Percentiles rank a stretch among this genome's conserved stretches.
Evolutionary conservation across 2,329 filamentous ascomycete species (phyloP).

Genomic region (Hymenoscyphus fructigenus): DNA sequence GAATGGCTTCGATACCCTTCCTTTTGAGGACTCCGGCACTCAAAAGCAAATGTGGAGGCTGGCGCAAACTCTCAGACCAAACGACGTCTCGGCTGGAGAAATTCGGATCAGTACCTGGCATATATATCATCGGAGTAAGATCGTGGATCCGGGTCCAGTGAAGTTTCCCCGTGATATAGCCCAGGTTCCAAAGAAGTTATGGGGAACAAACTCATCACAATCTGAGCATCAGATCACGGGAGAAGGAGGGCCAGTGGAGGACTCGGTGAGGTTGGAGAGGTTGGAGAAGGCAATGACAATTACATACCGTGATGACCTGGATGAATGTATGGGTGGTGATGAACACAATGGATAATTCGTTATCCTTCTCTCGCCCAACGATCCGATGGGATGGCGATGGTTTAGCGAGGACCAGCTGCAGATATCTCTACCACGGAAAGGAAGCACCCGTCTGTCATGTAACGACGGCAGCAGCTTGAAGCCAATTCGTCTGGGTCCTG

Average conservation of each 20-base stretch:
- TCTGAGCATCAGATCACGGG: constrained; percentile 1
- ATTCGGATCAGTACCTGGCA: constrained; percentile 12
- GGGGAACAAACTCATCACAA: constrained; percentile 11
- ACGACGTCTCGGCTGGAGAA: constrained; percentile 10
- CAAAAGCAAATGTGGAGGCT: constrained; percentile 4
- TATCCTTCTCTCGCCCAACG: neutral
- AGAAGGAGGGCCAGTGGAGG: neutral
- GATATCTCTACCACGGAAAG: neutral
- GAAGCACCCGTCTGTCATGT: constrained; percentile 4
- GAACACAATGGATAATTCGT: neutral
- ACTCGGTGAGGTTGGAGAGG: neutral
- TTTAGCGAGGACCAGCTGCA: neutral
- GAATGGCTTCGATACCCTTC: neutral
- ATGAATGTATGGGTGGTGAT: neutral
- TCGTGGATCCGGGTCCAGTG: constrained; percentile 6
- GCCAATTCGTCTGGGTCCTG: neutral
- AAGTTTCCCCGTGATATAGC: constrained; percentile 13
- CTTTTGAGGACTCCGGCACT: neutral
- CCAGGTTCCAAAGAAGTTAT: constrained; percentile 10
- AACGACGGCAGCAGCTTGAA: neutral
- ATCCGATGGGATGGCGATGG: constrained; percentile 1
- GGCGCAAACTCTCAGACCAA: constrained; percentile 1
- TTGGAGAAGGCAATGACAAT: neutral
- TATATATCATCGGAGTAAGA: constrained; percentile 9
- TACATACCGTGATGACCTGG: neutral